Percentiles rank a stretch among this genome's conserved stretches.
Conservation (phyloP, 139 green algal species). For the Trebouxia sp. region DNA sequence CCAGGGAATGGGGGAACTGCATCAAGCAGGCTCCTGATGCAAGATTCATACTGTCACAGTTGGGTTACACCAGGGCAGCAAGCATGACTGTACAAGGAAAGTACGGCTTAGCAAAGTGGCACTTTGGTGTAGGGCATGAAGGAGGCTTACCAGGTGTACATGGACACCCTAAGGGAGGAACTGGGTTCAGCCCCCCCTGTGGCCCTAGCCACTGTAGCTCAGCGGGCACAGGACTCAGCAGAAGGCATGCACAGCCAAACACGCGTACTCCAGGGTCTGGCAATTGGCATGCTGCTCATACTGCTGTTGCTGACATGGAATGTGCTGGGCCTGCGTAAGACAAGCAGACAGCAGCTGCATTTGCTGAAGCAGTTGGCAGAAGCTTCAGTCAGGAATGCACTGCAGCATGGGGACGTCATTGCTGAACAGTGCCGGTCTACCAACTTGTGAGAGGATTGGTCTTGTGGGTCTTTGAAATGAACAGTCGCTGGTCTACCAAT, state of each 20-base stretch:
- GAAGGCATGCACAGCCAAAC: slow-evolving; percentile 17
- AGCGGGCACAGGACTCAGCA: slow-evolving; percentile 22
- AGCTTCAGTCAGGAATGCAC: background rate
- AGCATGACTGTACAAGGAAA: background rate
- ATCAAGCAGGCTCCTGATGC: background rate
- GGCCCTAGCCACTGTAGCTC: background rate
- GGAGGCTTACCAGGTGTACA: slow-evolving; percentile 21
- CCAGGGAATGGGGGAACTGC: background rate
- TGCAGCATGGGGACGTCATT: background rate
- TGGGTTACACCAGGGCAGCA: background rate
- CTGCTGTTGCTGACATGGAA: slow-evolving; percentile 16
- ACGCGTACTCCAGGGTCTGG: background rate
- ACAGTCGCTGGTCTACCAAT: too few species aligned
- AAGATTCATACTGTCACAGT: background rate
- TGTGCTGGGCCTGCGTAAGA: background rate
- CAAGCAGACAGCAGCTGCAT: slow-evolving; percentile 11
- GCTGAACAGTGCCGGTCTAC: background rate
- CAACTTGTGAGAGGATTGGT: too few species aligned
- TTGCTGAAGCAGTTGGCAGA: slow-evolving; percentile 8
- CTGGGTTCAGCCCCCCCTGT: slow-evolving; percentile 22
- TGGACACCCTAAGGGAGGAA: background rate
- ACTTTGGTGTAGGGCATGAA: slow-evolving; percentile 16
- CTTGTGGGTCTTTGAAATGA: too few species aligned
- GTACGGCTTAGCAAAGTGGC: background rate
- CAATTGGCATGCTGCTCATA: slow-evolving; percentile 6